Evolutionary conservation across 2,329 filamentous ascomycete genomes (phyloP), one percentile per base, ranked within the genome.

Genomic region (Mycosphaerella sp.): DNA sequence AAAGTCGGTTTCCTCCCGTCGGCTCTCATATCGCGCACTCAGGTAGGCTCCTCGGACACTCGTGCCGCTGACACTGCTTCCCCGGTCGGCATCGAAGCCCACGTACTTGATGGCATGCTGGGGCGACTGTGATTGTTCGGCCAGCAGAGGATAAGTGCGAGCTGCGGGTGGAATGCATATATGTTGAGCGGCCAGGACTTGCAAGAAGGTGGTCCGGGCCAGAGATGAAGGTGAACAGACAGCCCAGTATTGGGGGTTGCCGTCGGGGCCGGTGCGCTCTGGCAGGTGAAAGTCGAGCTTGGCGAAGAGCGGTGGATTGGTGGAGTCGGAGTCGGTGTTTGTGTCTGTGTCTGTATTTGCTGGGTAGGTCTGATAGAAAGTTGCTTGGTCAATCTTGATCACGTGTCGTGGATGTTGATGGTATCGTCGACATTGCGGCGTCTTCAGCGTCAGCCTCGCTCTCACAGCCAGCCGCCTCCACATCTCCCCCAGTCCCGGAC

Each of bases 11-110:
- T 83, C 84, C 72, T 96, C 92, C 32, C 89, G 80, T 38, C 86
- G 77, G 55, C 87, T 91, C 76, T 98, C 93, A 69, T 97, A 98
- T 39, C 93, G 80, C 12, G 90, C 90, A 55, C 88, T 90, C 14
- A 97, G 74, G 68, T 96, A 96, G 4, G 89, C 85, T 17, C 87
- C 86, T n/a, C 82, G 77, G 0, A 80, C 78, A 5, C 77, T 76
- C n/a, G 74, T 74, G 1, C 79, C 78, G 5, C 80, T 73, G 11
- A 80, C 73, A 32, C 45, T 59, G 46, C 77, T 73, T 5, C 78
- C 78, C 26, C 82, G 79, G 62, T 91, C 87, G 2, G 82, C 83
- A 66, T 89, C 87, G 66, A 97, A 97, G 0, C 93, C 92, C 8
- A 97, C 90, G 75, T 95, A 92, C 62, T 85, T 84, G 54, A 98